Base-by-base conservation (phyloP, 805 yeast species). In the Dipodascus albidus region DNA sequence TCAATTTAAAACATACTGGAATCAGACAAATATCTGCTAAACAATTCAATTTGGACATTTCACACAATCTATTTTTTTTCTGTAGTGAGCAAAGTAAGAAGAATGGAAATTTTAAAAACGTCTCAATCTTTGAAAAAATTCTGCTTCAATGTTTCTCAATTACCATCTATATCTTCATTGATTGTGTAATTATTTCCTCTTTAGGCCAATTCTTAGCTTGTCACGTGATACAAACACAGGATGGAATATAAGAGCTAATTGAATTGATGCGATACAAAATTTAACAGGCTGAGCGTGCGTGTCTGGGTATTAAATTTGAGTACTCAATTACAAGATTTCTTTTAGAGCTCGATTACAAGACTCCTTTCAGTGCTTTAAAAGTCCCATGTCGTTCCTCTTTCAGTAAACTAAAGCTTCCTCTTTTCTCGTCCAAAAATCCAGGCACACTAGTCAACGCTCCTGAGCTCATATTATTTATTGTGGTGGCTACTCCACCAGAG, bases 11-110 rank as follows among this genome's bases (percentile, higher is more conserved):
- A 73, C 85, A 55, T 69, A 80, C 83, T 50, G 96, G 96, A 54
- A 88, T 81, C 61, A 88, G 72, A 62, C 96, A 88, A 20, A 88
- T 79, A 62, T 89, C 96, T 1, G 95, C 96, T 47, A 86, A 72
- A 69, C 96, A 87, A 58, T 78, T 77, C 15, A 87, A 58, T 15
- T 52, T 58, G 20, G 60, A 51, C 63, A 58, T 60, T 42, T n/a
- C n/a, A n/a, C n/a, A n/a, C n/a, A n/a, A n/a, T n/a, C n/a, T n/a
- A n/a, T n/a, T n/a, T n/a, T n/a, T n/a, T n/a, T n/a, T n/a, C n/a
- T n/a, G n/a, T n/a, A n/a, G n/a, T n/a, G n/a, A n/a, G n/a, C n/a
- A n/a, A n/a, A n/a, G n/a, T n/a, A n/a, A n/a, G n/a, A n/a, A n/a
- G n/a, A n/a, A n/a, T n/a, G n/a, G n/a, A n/a, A n/a, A n/a, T n/a